phyloP scores from a whole-genome alignment of 2,329 filamentous ascomycete genomes.

The Exophiala mesophila region DNA sequence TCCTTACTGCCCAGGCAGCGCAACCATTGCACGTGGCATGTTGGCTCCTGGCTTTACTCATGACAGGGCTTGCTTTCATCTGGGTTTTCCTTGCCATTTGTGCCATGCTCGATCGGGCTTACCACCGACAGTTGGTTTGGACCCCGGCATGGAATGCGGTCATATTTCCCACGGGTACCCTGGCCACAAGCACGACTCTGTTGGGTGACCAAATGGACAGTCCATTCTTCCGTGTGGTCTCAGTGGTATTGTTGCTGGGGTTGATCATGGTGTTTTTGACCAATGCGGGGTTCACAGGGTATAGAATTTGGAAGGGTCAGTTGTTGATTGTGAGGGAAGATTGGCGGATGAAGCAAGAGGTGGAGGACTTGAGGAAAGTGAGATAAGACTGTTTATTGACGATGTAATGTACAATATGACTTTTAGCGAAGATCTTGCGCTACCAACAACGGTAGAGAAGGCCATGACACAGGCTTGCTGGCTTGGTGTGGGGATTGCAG shows the following conservation, averaged over 20 bases:
- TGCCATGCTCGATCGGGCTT: conserved; percentile 15
- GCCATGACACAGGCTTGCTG: too few species aligned
- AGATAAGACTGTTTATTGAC: too few species aligned
- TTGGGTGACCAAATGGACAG: conserved; percentile 38
- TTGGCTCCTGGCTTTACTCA: conserved; percentile 35
- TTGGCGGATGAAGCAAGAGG: conserved; percentile 2
- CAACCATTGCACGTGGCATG: conserved; percentile 32
- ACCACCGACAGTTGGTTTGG: conserved; percentile 14
- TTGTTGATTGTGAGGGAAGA: conserved; percentile 27
- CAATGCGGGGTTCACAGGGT: conserved; percentile 31
- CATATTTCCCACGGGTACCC: conserved; percentile 23
- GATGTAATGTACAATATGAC: too few species aligned
- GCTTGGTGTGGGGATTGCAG: too few species aligned
- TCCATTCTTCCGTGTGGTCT: conserved; percentile 36
- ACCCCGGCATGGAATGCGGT: conserved; percentile 21
- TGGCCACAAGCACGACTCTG: conserved; percentile 27
- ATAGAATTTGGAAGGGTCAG: conserved; percentile 29
- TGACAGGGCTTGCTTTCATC: conserved; percentile 39
- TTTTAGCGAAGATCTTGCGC: too few species aligned
- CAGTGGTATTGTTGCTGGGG: conserved; percentile 33
- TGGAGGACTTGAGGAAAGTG: background rate
- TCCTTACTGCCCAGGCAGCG: conserved; percentile 34
- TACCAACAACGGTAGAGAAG: too few species aligned
- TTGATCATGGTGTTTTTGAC: conserved; percentile 34
- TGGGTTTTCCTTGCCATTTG: conserved; percentile 40